Conservation (phyloP, 306 rosid species). For the Vigna unguiculata region DNA sequence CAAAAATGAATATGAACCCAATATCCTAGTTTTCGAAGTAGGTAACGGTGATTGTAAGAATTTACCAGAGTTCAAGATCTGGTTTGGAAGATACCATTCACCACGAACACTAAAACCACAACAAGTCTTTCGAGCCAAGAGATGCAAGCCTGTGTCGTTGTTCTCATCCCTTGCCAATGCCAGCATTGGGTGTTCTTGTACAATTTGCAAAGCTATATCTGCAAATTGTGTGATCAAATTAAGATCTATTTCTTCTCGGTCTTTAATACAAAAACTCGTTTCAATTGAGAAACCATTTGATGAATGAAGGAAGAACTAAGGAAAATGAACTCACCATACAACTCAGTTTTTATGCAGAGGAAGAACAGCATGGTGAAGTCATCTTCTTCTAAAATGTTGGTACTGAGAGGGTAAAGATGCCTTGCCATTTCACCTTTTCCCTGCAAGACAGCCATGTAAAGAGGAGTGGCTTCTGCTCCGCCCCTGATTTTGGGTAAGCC, state of each 20-base stretch:
- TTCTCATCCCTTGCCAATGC: constrained; percentile 32
- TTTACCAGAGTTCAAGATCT: constrained; percentile 24
- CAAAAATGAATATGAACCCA: neutral
- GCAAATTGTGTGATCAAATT: too few species aligned
- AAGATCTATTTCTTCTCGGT: too few species aligned
- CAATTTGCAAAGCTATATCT: constrained; percentile 46
- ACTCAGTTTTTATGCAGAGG: constrained; percentile 24
- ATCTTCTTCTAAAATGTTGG: neutral
- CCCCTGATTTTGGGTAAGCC: constrained; percentile 29
- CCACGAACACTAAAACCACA: neutral
- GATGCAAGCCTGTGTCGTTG: constrained; percentile 43
- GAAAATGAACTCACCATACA: constrained; percentile 44
- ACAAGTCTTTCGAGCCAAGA: constrained; percentile 47
- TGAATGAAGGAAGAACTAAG: neutral
- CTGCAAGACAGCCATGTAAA: constrained; percentile 46
- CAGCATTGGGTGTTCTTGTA: neutral
- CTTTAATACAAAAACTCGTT: too few species aligned
- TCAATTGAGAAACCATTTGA: neutral
- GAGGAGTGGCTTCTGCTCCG: constrained; percentile 39
- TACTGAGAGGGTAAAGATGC: constrained; percentile 9
- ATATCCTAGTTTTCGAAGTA: neutral
- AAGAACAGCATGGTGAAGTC: constrained; percentile 39
- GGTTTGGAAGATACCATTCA: neutral
- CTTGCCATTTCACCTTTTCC: constrained; percentile 46
- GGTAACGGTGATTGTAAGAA: neutral